Percentiles rank a stretch among this genome's conserved stretches.
phyloP scores from a whole-genome alignment of 257 asterid genomes.

The Ajuga chamaepitys region DNA sequence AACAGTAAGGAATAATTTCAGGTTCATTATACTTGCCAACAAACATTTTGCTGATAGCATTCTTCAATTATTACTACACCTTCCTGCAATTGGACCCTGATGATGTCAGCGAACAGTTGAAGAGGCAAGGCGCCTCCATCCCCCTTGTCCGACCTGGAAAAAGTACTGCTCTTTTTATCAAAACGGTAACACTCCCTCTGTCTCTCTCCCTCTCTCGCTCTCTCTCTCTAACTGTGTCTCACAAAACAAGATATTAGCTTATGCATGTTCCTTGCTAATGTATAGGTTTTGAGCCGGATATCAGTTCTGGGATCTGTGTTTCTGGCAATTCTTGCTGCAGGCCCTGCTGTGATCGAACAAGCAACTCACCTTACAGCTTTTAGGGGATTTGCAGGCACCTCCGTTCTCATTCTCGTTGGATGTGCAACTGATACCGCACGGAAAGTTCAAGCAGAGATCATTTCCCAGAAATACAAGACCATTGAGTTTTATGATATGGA shows the following conservation, averaged over 20 bases:
- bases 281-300: conserved; percentile 82
- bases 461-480: conserved; percentile 88
- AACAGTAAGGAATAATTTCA: conserved; percentile 18
- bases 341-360: conserved; percentile 93
- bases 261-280: background rate
- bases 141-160: conserved; percentile 96
- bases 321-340: conserved; percentile 84
- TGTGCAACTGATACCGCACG: conserved; percentile 97
- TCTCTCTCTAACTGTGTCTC: too few species aligned
- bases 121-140: conserved; percentile 98
- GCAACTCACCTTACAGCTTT: conserved; percentile 92
- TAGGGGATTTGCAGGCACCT: conserved; percentile 92
- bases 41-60: conserved; percentile 79
- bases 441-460: conserved; percentile 91
- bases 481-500: conserved; percentile 72
- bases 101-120: conserved; percentile 94
- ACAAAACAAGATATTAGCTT: background rate
- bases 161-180: conserved; percentile 80
- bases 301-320: conserved; percentile 88
- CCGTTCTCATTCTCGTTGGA: conserved; percentile 91
- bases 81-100: conserved; percentile 97
- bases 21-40: conserved; percentile 88
- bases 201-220: too few species aligned
- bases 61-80: conserved; percentile 96
- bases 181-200: conserved; percentile 44